A percentile compares a stretch with the other conserved stretches of the same genome.
These are phyloP conservation scores for Cenchrus americanus DNA, from an alignment of 176 grass and related monocot species.

Conservation along the genomic window DNA sequence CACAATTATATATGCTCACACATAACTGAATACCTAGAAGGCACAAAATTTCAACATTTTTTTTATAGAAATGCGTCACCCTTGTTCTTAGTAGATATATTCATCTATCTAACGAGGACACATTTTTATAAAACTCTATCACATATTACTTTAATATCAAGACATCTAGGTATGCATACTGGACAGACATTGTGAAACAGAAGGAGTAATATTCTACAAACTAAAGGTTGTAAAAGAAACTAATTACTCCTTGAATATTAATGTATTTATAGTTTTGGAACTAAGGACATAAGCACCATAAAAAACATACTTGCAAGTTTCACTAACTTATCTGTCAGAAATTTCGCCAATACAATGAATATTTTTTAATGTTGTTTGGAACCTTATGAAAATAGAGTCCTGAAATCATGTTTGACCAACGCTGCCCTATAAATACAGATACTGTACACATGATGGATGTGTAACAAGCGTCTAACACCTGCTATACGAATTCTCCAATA, in stretches of 20 bases:
- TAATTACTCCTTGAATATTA: not conserved
- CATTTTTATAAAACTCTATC: not conserved
- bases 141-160: not conserved
- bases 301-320: conserved; percentile 11
- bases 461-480: not conserved
- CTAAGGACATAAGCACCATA: not conserved
- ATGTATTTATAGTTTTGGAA: conserved; percentile 23
- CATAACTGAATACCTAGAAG: not conserved
- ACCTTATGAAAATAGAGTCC: not conserved
- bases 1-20: too few relatives aligned
- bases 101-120: not conserved
- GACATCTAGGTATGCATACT: not conserved
- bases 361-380: not conserved
- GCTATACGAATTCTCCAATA: not conserved
- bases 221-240: not conserved
- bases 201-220: not conserved
- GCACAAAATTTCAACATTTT: not conserved
- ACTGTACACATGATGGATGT: not conserved
- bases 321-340: not conserved
- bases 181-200: not conserved
- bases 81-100: not conserved
- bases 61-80: not conserved
- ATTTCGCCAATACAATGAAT: not conserved
- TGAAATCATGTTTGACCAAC: not conserved
- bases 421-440: not conserved